Evolutionary conservation across 1,284 basidiomycete genomes (phyloP).

Genomic region (Testicularia cyperi): DNA sequence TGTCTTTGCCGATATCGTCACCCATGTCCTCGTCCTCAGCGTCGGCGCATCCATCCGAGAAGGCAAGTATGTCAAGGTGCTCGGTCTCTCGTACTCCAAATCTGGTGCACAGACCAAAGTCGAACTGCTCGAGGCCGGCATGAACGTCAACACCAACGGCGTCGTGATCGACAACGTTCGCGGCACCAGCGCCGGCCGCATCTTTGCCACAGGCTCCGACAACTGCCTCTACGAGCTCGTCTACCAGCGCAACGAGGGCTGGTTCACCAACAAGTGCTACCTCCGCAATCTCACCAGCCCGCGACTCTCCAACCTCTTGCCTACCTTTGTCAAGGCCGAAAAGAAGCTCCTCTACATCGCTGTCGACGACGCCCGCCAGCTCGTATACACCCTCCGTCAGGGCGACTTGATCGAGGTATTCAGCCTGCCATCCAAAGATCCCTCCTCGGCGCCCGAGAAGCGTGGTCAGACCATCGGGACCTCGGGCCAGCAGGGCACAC

Average conservation of each 20-base stretch:
- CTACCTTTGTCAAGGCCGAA: conserved; percentile 65
- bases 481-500: conserved; percentile 49
- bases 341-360: conserved; percentile 59
- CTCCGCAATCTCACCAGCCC: conserved; percentile 71
- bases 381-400: conserved; percentile 53
- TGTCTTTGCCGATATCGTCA: conserved; percentile 91
- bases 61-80: conserved; percentile 75
- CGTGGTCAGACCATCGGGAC: conserved; percentile 51
- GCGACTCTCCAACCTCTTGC: conserved; percentile 54
- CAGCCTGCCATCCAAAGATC: conserved; percentile 40
- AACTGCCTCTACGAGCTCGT: conserved; percentile 89
- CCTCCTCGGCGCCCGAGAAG: conserved; percentile 46
- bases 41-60: conserved; percentile 63
- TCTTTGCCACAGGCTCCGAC: conserved; percentile 85
- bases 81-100: conserved; percentile 71
- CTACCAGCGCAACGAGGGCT: conserved; percentile 86
- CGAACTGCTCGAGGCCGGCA: conserved; percentile 86
- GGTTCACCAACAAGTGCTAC: conserved; percentile 79
- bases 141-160: conserved; percentile 72
- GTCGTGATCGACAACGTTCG: conserved; percentile 76
- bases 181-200: conserved; percentile 77
- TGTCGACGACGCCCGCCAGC: conserved; percentile 48
- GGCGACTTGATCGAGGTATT: conserved; percentile 55
- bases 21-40: conserved; percentile 84
- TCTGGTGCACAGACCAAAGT: conserved; percentile 63